These are phyloP conservation scores for Apostasia shenzhenica DNA, from an alignment of 106 monocot species.

Conservation along the genomic window DNA sequence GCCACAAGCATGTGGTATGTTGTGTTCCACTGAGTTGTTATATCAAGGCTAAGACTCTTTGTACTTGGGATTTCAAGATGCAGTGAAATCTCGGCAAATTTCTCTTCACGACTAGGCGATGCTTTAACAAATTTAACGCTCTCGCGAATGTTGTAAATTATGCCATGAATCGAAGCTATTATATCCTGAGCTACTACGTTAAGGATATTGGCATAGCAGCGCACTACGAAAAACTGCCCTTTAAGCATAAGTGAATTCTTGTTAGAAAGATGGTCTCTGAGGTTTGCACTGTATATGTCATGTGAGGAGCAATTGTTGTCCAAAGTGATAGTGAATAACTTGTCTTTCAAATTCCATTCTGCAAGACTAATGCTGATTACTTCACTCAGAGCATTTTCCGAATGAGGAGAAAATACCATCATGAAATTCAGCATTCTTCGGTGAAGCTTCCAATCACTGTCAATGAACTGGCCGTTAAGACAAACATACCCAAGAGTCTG, in stretches of 20 bases:
- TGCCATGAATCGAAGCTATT: conserved; percentile 83
- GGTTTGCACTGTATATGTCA: conserved; percentile 84
- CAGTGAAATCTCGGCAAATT: conserved; percentile 63
- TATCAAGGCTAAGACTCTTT: conserved; percentile 56
- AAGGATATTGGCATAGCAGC: conserved; percentile 74
- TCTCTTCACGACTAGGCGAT: conserved; percentile 63
- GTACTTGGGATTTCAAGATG: conserved; percentile 58
- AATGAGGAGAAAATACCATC: conserved; percentile 85
- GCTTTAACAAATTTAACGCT: conserved; percentile 88
- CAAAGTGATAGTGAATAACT: conserved; percentile 77
- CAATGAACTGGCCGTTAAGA: conserved; percentile 70
- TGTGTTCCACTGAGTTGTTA: conserved; percentile 75
- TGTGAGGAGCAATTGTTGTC: conserved; percentile 84
- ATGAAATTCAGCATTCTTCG: conserved; percentile 79
- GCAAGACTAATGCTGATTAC: conserved; percentile 64
- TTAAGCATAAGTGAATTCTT: conserved; percentile 73
- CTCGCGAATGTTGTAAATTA: conserved; percentile 84
- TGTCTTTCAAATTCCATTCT: conserved; percentile 75
- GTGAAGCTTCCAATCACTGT: conserved; percentile 66
- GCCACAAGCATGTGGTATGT: conserved; percentile 83
- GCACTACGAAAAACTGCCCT: conserved; percentile 77
- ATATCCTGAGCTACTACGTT: conserved; percentile 81
- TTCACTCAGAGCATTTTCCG: conserved; percentile 85
- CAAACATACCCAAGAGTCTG: conserved; percentile 90
- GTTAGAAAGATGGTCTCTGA: conserved; percentile 71